These are phyloP conservation scores for Antarctomyces pellizariae DNA, from an alignment of 495 filamentous ascomycete species.

Conservation along the genomic window DNA sequence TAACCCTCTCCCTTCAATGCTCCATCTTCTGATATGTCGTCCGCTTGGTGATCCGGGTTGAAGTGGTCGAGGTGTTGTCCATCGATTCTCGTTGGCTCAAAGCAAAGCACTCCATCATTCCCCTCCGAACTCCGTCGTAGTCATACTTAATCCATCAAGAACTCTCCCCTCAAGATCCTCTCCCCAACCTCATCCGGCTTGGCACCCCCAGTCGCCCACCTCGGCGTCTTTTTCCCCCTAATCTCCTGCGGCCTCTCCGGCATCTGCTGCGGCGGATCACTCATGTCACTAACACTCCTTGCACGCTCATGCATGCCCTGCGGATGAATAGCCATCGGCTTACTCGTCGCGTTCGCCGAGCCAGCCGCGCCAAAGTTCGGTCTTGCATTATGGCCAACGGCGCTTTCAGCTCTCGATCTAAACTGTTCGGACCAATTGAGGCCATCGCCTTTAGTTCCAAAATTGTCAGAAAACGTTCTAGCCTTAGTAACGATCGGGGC, in stretches of 20 bases:
- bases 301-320: conserved; percentile 37
- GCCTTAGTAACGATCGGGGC: conserved; percentile 12
- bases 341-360: too few relatives aligned
- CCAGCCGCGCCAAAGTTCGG: too few relatives aligned
- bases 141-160: conserved; percentile 73
- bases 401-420: conserved; percentile 67
- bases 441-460: conserved; percentile 34
- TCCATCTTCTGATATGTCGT: too few relatives aligned
- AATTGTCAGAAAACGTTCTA: conserved; percentile 35
- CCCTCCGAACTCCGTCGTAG: too few relatives aligned
- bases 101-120: too few relatives aligned
- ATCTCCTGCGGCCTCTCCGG: conserved; percentile 17
- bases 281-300: conserved; percentile 48
- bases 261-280: conserved; percentile 30
- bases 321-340: too few relatives aligned
- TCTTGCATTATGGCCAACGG: conserved; percentile 32
- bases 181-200: conserved; percentile 87
- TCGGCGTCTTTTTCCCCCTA: conserved; percentile 15
- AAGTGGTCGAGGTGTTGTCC: too few relatives aligned
- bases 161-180: conserved; percentile 88
- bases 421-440: conserved; percentile 93
- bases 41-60: too few relatives aligned
- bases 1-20: too few relatives aligned
- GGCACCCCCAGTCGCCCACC: conserved; percentile 27
- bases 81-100: too few relatives aligned